Base-by-base conservation (phyloP, 257 asterid species). In the Anisodus acutangulus region DNA sequence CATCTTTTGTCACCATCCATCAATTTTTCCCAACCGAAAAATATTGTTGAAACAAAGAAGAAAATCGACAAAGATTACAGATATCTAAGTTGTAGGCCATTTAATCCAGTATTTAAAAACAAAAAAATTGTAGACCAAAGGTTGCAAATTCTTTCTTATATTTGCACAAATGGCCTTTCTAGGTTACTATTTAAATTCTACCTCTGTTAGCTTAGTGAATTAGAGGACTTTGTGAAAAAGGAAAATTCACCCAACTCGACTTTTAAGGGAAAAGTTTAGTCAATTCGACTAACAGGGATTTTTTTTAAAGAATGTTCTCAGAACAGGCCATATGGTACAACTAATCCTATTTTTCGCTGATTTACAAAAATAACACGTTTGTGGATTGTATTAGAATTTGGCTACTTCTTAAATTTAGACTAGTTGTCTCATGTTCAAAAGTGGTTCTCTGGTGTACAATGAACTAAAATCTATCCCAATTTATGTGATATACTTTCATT, bases 1-100 rank as follows among this genome's bases (percentile, higher is more conserved):
- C 62, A 76, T 22, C 81, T 22, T 70, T 76, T 19, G 51, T 82
- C 72, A 60, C 47, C 43, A 82, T 82, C 84, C 84, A 51, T 26
- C 49, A 64, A 26, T 22, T 64, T 49, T 49, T 9, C 59, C n/a
- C 80, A 47, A 19, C 59, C 11, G 2, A 69, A 3, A 16, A 15
- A 22, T 43, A 41, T 3, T 9, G 54, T 41, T 71, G 8, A 72
- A 10, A 74, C 3, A 19, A 72, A 72, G 79, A 1, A n/a, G 5
- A n/a, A 19, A 47, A 3, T n/a, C 5, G 19, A 49, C 60, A 0
- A 74, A 11, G 39, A 7, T 72, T 45, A 45, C 37, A n/a, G 39
- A 74, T 74, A 19, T 47, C 80, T 74, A 74, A 19, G 60, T 47
- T 19, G 59, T 49, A 35, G 26, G 76, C 6, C 76, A 68, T 37